Conservation (phyloP, 257 asterid species). For the Striga asiatica region DNA sequence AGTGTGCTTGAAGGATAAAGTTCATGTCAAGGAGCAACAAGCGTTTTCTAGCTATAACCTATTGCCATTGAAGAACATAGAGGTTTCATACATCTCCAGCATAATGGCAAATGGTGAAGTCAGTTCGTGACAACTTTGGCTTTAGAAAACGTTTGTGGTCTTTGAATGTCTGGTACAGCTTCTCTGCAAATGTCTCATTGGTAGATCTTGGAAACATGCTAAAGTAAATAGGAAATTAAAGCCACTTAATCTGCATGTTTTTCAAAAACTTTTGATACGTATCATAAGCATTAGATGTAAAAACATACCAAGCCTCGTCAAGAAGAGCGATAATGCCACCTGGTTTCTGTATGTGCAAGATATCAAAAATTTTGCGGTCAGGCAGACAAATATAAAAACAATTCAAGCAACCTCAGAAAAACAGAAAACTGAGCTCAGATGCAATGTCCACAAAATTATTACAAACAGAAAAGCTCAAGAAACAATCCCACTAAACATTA, state of each 20-base stretch:
- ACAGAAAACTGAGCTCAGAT: too few relatives aligned
- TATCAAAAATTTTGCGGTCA: conserved; percentile 12
- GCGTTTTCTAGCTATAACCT: not conserved
- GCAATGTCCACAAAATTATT: too few relatives aligned
- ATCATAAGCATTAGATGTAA: not conserved
- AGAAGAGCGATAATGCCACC: conserved; percentile 78
- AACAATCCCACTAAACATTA: too few relatives aligned
- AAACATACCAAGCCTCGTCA: conserved; percentile 71
- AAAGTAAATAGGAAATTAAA: conserved; percentile 15
- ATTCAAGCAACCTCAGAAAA: not conserved
- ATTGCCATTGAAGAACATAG: not conserved
- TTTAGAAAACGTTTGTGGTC: conserved; percentile 63
- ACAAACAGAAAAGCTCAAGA: too few relatives aligned
- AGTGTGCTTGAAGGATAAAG: conserved; percentile 14
- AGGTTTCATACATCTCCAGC: conserved; percentile 64
- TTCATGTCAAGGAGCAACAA: conserved; percentile 10
- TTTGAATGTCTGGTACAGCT: conserved; percentile 59
- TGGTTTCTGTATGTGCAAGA: conserved; percentile 49
- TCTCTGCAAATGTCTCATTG: conserved; percentile 53
- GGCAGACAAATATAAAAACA: not conserved
- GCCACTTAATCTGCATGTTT: not conserved
- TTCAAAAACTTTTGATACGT: not conserved
- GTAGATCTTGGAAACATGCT: conserved; percentile 86
- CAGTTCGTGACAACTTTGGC: conserved; percentile 66
- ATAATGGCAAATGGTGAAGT: conserved; percentile 59